Base-by-base conservation (phyloP, 1,139 yeast genomes). In the Nakaseomyces kungkrabaensis region DNA sequence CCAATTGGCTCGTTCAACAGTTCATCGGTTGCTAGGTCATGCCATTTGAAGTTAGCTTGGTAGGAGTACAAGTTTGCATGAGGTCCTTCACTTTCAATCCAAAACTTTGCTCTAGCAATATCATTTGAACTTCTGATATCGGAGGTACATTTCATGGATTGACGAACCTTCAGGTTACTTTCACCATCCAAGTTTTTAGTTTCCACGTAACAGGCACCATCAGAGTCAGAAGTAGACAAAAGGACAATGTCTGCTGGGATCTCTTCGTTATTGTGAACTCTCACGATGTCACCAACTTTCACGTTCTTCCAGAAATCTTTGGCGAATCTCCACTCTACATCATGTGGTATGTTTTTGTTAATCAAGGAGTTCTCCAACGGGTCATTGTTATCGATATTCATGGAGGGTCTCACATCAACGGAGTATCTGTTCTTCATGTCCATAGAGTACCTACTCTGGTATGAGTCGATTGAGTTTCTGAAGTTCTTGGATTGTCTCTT, bases 171-270 rank as follows among this genome's bases (percentile, higher is more conserved):
- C 65, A 92, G 75, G 66, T 92, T 92, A 5, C 97, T 88, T 69
- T 92, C 98, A 65, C 98, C 98, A 68, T 92, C 97, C 60, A 92
- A 75, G 66, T 92, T 92, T 62, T 89, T 90, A 1, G 97, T 92
- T 68, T 92, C 97, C 43, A 90, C 82, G 62, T 83, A 90, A 69
- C 97, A 90, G 46, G 84, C 87, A 34, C 96, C 96, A 63, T 92
- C 97, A 1, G 75, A 67, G 63, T 90, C 97, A 0, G 95, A 84
- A 0, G 96, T 82, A 1, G 96, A 79, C 45, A 92, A 64, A 33
- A 90, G 71, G 13, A 88, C 75, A 27, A 90, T 68, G 71, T 92
- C 98, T 5, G 97, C 97, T 3, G 98, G 98, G 29, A 92, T 81
- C 68, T 87, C 95, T 66, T 90, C 97, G 66, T 92, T 85, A 55